These are phyloP conservation scores for Curvularia spicifera DNA, from an alignment of 2,329 filamentous ascomycete genomes.

Conservation along the genomic window DNA sequence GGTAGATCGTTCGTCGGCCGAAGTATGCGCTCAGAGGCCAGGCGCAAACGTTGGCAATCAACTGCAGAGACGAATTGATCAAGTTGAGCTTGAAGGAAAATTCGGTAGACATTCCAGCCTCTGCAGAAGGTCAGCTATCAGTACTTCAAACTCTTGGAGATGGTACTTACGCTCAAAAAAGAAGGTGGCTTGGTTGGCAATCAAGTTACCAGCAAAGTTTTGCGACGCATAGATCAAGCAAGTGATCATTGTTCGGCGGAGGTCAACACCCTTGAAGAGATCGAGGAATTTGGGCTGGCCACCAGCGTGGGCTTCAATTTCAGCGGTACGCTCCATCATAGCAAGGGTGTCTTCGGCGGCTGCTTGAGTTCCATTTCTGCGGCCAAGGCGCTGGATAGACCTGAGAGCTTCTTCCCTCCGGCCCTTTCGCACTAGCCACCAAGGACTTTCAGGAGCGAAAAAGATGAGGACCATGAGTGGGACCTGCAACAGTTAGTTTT, in stretches of 20 bases:
- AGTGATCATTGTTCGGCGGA: conserved; percentile 60
- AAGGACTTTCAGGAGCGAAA: conserved; percentile 50
- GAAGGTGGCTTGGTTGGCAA: conserved; percentile 67
- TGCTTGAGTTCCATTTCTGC: conserved; percentile 44
- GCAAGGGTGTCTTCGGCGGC: conserved; percentile 57
- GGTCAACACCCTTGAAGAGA: conserved; percentile 62
- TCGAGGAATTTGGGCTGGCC: conserved; percentile 58
- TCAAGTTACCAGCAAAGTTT: conserved; percentile 66
- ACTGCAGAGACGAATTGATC: conserved; percentile 68
- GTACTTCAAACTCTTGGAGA: conserved; percentile 28
- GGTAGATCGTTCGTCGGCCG: conserved; percentile 67
- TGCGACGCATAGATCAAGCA: conserved; percentile 64
- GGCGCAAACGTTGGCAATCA: conserved; percentile 67
- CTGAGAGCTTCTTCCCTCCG: conserved; percentile 51
- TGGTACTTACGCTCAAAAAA: conserved; percentile 61
- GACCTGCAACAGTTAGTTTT: conserved; percentile 62
- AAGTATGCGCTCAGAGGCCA: conserved; percentile 70
- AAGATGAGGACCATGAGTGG: conserved; percentile 53
- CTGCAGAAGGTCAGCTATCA: conserved; percentile 44
- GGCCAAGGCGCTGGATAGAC: conserved; percentile 59
- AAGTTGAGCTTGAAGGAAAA: conserved; percentile 67
- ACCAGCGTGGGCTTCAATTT: conserved; percentile 56
- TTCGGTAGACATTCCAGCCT: conserved; percentile 64
- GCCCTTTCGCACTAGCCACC: conserved; percentile 53
- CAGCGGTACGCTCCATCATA: conserved; percentile 64